phyloP scores from a whole-genome alignment of 345 rosid species.

The Viola odorata region DNA sequence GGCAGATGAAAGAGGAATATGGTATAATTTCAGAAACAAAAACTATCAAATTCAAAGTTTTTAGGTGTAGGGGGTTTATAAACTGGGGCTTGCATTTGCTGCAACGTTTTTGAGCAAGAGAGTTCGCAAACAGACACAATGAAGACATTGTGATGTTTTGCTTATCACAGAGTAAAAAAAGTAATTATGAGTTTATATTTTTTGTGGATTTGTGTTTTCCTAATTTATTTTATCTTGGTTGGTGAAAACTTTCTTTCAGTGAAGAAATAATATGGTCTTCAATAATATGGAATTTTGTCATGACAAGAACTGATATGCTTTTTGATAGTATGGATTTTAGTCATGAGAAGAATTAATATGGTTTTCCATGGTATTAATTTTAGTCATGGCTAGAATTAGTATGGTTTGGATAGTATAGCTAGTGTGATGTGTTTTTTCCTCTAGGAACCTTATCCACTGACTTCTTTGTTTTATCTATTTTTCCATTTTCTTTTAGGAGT shows the following conservation, averaged over 20 bases:
- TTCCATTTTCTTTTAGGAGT: constrained; percentile 43
- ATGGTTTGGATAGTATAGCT: not conserved
- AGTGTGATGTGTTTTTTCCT: constrained; percentile 4
- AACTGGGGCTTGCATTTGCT: not conserved
- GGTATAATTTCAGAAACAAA: constrained; percentile 38
- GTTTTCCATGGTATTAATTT: too few relatives aligned
- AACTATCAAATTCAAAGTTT: not conserved
- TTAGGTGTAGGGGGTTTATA: not conserved
- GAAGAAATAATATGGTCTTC: not conserved
- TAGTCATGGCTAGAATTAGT: not conserved
- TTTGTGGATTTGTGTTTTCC: not conserved
- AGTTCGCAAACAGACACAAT: not conserved
- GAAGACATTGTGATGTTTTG: not conserved
- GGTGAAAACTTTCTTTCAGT: not conserved
- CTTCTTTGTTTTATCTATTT: constrained; percentile 3
- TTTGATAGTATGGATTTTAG: not conserved
- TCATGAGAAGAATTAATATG: not conserved
- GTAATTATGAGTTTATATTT: not conserved
- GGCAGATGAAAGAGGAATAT: constrained; percentile 92
- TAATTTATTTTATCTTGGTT: not conserved
- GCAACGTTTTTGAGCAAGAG: not conserved
- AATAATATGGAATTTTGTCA: not conserved
- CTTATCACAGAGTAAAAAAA: not conserved
- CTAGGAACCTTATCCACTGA: constrained; percentile 1
- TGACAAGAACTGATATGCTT: not conserved